Evolutionary conservation across 2,329 filamentous ascomycete species (phyloP).

Genomic region (Thermoascus crustaceus): DNA sequence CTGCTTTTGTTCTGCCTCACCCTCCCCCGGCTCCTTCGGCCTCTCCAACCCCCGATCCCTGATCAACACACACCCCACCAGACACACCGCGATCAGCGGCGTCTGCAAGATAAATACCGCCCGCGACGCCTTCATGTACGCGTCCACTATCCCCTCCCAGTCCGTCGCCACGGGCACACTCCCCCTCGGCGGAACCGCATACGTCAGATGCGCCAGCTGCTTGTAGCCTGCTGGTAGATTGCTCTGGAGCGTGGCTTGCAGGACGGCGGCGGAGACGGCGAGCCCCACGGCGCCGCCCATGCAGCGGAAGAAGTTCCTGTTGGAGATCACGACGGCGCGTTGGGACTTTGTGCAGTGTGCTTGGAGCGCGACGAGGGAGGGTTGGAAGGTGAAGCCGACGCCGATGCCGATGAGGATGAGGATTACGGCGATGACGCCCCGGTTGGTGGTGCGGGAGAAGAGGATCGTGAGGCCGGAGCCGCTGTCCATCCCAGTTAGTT

Average conservation of each 20-base stretch:
- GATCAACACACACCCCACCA: conserved; percentile 45
- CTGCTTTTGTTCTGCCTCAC: conserved; percentile 22
- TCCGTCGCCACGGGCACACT: conserved; percentile 25
- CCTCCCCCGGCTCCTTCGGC: conserved; percentile 21
- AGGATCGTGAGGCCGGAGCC: conserved; percentile 47
- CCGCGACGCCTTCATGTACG: conserved; percentile 48
- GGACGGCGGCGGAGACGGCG: conserved; percentile 48
- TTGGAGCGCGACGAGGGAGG: conserved; percentile 50
- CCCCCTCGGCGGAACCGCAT: conserved; percentile 23
- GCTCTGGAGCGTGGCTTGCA: conserved; percentile 30
- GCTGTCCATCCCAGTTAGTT: conserved; percentile 12
- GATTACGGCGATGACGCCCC: conserved; percentile 44
- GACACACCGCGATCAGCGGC: conserved; percentile 45
- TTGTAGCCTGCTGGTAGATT: conserved; percentile 33
- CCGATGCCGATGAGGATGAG: conserved; percentile 46
- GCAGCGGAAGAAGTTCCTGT: conserved; percentile 55
- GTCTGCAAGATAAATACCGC: conserved; percentile 51
- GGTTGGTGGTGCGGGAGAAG: conserved; percentile 39
- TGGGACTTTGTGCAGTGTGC: conserved; percentile 50
- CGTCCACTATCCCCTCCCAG: conserved; percentile 36
- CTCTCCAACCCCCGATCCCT: conserved; percentile 42
- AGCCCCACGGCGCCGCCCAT: conserved; percentile 52
- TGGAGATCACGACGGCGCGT: conserved; percentile 54
- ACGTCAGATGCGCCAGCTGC: conserved; percentile 33
- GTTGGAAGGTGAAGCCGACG: conserved; percentile 47